phyloP scores from a whole-genome alignment of 2,329 filamentous ascomycete species.

The Pyrenochaeta sp. region DNA sequence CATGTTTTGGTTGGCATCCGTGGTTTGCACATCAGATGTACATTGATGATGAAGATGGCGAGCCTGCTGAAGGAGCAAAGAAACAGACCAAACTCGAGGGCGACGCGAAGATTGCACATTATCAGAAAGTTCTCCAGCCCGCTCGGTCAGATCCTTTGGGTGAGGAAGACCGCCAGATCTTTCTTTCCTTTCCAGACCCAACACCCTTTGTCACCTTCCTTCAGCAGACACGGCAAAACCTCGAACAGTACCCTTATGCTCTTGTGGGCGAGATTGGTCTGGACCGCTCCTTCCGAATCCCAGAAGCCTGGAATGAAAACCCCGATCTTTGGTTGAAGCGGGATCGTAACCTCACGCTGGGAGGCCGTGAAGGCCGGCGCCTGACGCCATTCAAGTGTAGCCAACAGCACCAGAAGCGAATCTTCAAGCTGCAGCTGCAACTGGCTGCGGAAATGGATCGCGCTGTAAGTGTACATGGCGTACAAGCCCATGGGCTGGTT shows the following conservation, averaged over 20 bases:
- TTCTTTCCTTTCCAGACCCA: slow-evolving; percentile 67
- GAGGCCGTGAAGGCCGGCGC: slow-evolving; percentile 73
- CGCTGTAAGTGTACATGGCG: slow-evolving; percentile 75
- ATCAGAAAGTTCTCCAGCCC: slow-evolving; percentile 70
- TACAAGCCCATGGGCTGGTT: slow-evolving; percentile 77
- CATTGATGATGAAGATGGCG: slow-evolving; percentile 32
- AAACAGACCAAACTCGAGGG: slow-evolving; percentile 57
- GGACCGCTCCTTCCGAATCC: slow-evolving; percentile 79
- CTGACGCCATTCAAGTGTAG: slow-evolving; percentile 74
- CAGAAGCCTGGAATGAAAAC: slow-evolving; percentile 61
- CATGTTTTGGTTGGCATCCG: slow-evolving; percentile 87
- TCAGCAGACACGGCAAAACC: slow-evolving; percentile 62
- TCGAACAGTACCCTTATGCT: slow-evolving; percentile 68
- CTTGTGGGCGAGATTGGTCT: slow-evolving; percentile 81
- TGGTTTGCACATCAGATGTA: slow-evolving; percentile 86
- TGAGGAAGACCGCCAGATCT: slow-evolving; percentile 51
- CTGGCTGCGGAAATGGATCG: slow-evolving; percentile 73
- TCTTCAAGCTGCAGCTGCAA: slow-evolving; percentile 73
- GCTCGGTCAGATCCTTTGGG: slow-evolving; percentile 32
- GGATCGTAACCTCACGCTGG: slow-evolving; percentile 67
- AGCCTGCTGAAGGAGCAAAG: slow-evolving; percentile 4
- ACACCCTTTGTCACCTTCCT: slow-evolving; percentile 67
- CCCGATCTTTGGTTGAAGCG: slow-evolving; percentile 48
- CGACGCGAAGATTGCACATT: slow-evolving; percentile 65
- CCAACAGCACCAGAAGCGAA: slow-evolving; percentile 71